A percentile compares a stretch with the other conserved stretches of the same genome.
phyloP scores from a whole-genome alignment of 305 asterid species.

The Solanum hybrid region DNA sequence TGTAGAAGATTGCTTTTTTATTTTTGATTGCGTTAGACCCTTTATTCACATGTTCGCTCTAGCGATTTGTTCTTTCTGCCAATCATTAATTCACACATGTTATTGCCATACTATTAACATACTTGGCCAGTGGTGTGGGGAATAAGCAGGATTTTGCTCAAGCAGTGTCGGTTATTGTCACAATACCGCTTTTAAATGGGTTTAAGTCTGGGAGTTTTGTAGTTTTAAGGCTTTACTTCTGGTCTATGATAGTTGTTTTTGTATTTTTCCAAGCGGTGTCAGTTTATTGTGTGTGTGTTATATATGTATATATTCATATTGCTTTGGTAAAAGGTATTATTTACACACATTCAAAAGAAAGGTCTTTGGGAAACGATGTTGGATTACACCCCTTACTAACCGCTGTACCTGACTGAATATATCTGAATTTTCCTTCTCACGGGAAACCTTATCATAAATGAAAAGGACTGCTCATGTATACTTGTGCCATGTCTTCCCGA shows the following conservation, averaged over 20 bases:
- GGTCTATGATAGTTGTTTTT: background rate
- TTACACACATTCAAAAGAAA: background rate
- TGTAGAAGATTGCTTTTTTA: background rate
- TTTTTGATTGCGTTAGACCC: background rate
- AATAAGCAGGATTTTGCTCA: background rate
- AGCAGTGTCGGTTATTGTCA: background rate
- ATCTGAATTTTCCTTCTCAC: background rate
- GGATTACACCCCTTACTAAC: background rate
- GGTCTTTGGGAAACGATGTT: background rate
- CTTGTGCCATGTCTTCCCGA: background rate
- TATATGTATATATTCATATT: background rate
- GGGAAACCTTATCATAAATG: background rate
- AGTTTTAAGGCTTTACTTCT: background rate
- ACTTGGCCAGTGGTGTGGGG: background rate
- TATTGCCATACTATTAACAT: background rate
- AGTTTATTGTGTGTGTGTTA: background rate
- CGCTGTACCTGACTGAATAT: background rate
- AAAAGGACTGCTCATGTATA: background rate
- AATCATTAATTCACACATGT: background rate
- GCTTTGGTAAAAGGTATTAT: background rate
- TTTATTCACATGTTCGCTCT: background rate
- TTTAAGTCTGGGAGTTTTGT: background rate
- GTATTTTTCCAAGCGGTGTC: background rate
- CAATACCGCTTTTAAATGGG: background rate
- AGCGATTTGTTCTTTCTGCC: background rate